These are phyloP conservation scores for Microbotryum violaceum DNA, from an alignment of 1,284 basidiomycete species.

Conservation along the genomic window DNA sequence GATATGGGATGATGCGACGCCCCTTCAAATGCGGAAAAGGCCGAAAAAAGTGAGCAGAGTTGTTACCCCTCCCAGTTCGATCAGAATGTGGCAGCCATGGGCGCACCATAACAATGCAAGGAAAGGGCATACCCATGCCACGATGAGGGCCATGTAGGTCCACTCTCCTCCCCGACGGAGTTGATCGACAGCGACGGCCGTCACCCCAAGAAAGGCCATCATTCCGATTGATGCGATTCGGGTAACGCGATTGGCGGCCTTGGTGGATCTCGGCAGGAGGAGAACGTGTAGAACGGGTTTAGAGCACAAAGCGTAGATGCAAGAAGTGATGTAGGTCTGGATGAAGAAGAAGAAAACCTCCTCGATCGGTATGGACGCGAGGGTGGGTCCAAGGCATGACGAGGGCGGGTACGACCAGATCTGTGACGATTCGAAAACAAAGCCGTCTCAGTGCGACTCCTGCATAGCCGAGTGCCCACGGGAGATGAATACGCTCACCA, in stretches of 20 bases:
- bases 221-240: conserved; percentile 4
- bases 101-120: conserved; percentile 33
- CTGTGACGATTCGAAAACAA: neutral
- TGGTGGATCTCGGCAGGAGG: conserved; percentile 16
- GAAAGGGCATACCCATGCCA: conserved; percentile 35
- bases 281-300: conserved; percentile 33
- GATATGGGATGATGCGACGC: conserved; percentile 28
- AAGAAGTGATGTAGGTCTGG: conserved; percentile 38
- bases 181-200: conserved; percentile 21
- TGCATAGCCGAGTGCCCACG: neutral
- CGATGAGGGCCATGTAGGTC: conserved; percentile 35
- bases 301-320: conserved; percentile 34
- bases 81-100: too few relatives aligned
- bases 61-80: neutral
- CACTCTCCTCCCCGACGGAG: conserved; percentile 22
- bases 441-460: neutral
- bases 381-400: conserved; percentile 30
- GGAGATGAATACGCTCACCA: conserved; percentile 1
- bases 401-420: conserved; percentile 36
- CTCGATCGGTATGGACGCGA: conserved; percentile 36
- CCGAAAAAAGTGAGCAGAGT: neutral
- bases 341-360: conserved; percentile 40
- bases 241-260: neutral
- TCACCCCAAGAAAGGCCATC: conserved; percentile 11
- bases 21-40: conserved; percentile 3